phyloP scores from a whole-genome alignment of 345 rosid species.

The Moricandia arvensis region DNA sequence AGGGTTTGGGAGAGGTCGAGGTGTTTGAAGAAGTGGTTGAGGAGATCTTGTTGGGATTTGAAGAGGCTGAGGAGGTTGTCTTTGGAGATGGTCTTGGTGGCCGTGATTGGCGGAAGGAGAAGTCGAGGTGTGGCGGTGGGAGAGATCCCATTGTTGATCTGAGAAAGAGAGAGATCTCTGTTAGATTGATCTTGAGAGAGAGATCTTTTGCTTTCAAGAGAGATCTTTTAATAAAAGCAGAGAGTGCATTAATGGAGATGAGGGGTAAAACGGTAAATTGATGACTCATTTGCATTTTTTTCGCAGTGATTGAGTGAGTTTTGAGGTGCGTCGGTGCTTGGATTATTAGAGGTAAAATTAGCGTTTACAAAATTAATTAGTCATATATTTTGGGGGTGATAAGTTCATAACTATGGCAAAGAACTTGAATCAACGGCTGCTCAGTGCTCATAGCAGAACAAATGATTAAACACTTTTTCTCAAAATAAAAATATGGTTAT shows the following conservation, averaged over 20 bases:
- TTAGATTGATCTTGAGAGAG: neutral
- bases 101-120: neutral
- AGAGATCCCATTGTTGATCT: conserved; percentile 11
- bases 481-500: neutral
- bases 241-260: conserved; percentile 23
- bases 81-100: conserved; percentile 42
- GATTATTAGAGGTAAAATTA: neutral
- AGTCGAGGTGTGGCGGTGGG: neutral
- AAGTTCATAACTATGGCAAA: too few species aligned
- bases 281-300: neutral
- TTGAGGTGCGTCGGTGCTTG: neutral
- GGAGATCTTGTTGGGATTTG: conserved; percentile 86
- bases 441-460: too few species aligned
- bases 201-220: neutral
- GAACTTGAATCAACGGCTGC: too few species aligned
- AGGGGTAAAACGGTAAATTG: neutral
- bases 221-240: neutral
- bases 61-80: conserved; percentile 68
- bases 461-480: neutral
- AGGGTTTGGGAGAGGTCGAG: conserved; percentile 73
- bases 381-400: too few species aligned
- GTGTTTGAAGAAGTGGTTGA: conserved; percentile 84
- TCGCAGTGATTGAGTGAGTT: neutral
- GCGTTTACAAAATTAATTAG: neutral
- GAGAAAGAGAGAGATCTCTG: neutral